phyloP scores from a whole-genome alignment of 2,329 filamentous ascomycete species.

The Colletotrichum ledebouriae region DNA sequence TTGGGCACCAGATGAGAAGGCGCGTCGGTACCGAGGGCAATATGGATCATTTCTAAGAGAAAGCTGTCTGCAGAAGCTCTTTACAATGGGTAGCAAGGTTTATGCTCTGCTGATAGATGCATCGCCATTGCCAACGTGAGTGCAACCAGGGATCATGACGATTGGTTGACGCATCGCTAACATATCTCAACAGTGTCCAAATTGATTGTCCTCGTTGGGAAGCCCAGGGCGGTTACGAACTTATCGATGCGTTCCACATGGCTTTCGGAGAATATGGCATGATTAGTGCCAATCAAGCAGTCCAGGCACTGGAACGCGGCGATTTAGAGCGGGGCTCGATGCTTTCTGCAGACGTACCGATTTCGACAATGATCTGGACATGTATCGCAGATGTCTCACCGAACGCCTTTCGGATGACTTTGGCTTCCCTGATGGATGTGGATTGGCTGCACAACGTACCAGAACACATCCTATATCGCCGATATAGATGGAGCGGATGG shows the following conservation, averaged over 20 bases:
- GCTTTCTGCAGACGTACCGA: neutral
- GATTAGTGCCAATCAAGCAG: slow-evolving; percentile 16
- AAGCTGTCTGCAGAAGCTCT: slow-evolving; percentile 8
- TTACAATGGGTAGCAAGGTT: neutral
- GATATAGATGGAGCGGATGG: slow-evolving; percentile 7
- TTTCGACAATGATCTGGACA: slow-evolving; percentile 7
- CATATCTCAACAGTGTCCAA: neutral
- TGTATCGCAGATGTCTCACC: slow-evolving; percentile 2
- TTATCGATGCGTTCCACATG: slow-evolving; percentile 9
- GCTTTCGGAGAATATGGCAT: slow-evolving; percentile 7
- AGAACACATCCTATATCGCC: slow-evolving; percentile 10
- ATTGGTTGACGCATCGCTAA: neutral
- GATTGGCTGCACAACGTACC: slow-evolving; percentile 3
- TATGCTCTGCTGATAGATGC: neutral
- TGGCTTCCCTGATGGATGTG: slow-evolving; percentile 1
- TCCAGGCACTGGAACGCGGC: neutral
- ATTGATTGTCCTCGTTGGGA: neutral
- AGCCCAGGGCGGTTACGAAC: slow-evolving; percentile 1
- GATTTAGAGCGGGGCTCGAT: neutral
- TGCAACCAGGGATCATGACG: neutral
- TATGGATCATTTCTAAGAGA: slow-evolving; percentile 15
- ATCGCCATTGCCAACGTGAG: neutral
- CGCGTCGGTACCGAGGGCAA: neutral
- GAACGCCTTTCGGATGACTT: neutral
- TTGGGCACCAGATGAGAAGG: slow-evolving; percentile 4